phyloP scores from a whole-genome alignment of 495 filamentous ascomycete genomes.

The Neurospora sp. region DNA sequence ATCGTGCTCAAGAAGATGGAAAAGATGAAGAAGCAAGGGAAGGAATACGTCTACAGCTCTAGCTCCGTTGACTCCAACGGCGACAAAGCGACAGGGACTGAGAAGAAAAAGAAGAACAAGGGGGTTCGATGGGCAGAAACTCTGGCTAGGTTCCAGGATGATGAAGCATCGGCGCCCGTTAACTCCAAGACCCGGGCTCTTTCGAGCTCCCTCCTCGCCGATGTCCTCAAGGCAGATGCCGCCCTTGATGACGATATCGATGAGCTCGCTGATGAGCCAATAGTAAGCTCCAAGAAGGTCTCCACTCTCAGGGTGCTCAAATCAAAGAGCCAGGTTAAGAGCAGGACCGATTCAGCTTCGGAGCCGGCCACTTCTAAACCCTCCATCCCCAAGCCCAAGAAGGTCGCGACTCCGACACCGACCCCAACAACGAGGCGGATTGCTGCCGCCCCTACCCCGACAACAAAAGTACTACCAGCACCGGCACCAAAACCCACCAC shows the following conservation, averaged over 20 bases:
- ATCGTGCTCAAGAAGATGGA: slow-evolving; percentile 22
- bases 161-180: not conserved
- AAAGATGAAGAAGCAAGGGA: slow-evolving; percentile 17
- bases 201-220: slow-evolving; percentile 10
- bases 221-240: slow-evolving; percentile 6
- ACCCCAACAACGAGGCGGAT: not conserved
- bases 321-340: not conserved
- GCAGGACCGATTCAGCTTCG: not conserved
- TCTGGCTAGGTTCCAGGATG: slow-evolving; percentile 17
- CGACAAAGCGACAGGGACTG: not conserved
- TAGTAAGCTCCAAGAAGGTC: not conserved
- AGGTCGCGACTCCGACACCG: not conserved
- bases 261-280: slow-evolving; percentile 2
- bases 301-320: not conserved
- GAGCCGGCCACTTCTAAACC: not conserved
- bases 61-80: not conserved
- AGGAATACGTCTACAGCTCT: not conserved
- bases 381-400: not conserved
- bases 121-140: slow-evolving; percentile 21
- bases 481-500: not conserved
- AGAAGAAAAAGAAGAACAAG: slow-evolving; percentile 12
- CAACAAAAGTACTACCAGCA: not conserved
- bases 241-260: slow-evolving; percentile 4
- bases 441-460: not conserved
- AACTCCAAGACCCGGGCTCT: slow-evolving; percentile 1